Evolutionary conservation across 106 monocot species (phyloP), one percentile per base, ranked within the genome.

Genomic region (Apostasia shenzhenica): DNA sequence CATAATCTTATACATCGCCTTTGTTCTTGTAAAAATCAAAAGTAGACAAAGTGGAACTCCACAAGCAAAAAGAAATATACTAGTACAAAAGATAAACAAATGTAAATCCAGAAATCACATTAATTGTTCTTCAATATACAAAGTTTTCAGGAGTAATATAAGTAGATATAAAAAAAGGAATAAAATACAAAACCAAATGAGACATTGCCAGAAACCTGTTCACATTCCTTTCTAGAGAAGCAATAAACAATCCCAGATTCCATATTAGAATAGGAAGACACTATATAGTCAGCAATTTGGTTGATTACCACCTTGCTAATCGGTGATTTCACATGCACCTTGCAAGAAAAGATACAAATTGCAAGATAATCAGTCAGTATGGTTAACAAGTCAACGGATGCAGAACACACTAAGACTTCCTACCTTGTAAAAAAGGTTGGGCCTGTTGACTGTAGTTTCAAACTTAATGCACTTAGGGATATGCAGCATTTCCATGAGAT

Each of bases 211-310:
- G 74, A 65, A 64, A 99, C 99, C 90, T 99, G 99, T 71, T 93
- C 87, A 14, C 93, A 99, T 75, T 99, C 99, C 74, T 93, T 93
- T 69, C 93, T 89, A 59, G 93, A 87, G 75, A 99, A 99, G 85
- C 99, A 99, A 78, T 99, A 99, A 60, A 99, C 90, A 76, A 99
- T 99, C 49, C 99, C 99, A 76, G 99, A 99, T 49, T 99, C 99
- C 40, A 82, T 93, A 63, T 93, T 89, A n/a, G 85, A 72, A 80
- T 93, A 99, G 48, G 86, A 87, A 45, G 61, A 69, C 58, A 61
- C 75, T 75, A 99, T 93, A 45, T 77, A 88, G 47, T 93, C 81
- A 73, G 93, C 87, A 80, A 99, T 93, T 83, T 93, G 90, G 70
- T 99, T 90, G 82, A 99, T 71, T 48, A 90, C 83, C 45, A 80